Evolutionary conservation across 441 rosid species (phyloP).

Genomic region (Flueggea neowawraea): DNA sequence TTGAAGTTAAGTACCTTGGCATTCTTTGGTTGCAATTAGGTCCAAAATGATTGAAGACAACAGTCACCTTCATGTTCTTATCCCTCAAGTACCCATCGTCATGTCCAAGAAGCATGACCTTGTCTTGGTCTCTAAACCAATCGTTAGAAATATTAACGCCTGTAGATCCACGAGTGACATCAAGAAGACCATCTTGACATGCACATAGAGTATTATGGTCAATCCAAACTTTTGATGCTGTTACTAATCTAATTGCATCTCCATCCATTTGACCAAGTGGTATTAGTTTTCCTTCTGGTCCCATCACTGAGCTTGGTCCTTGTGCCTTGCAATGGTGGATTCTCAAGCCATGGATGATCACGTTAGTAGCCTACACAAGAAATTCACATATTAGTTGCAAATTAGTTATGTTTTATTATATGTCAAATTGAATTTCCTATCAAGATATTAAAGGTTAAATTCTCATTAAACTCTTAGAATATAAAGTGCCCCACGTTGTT

Average conservation of each 20-base stretch:
- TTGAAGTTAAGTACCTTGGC: conserved; percentile 49
- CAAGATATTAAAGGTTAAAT: too few species aligned
- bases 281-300: conserved; percentile 40
- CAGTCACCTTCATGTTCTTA: conserved; percentile 69
- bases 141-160: conserved; percentile 69
- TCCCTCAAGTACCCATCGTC: conserved; percentile 62
- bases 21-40: conserved; percentile 87
- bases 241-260: conserved; percentile 65
- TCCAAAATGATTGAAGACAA: conserved; percentile 79
- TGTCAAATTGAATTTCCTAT: too few species aligned
- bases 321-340: conserved; percentile 64
- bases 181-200: conserved; percentile 72
- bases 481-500: too few species aligned
- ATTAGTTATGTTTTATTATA: too few species aligned
- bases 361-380: conserved; percentile 39
- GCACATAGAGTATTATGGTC: conserved; percentile 73
- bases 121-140: conserved; percentile 82
- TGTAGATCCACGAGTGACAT: conserved; percentile 68
- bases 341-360: conserved; percentile 66
- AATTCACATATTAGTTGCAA: too few species aligned
- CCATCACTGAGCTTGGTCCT: conserved; percentile 52
- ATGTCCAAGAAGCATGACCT: conserved; percentile 87
- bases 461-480: too few species aligned
- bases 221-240: conserved; percentile 66
- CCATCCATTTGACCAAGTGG: conserved; percentile 54